phyloP scores from a whole-genome alignment of 306 rosid genomes.

The Rosa lucieae region DNA sequence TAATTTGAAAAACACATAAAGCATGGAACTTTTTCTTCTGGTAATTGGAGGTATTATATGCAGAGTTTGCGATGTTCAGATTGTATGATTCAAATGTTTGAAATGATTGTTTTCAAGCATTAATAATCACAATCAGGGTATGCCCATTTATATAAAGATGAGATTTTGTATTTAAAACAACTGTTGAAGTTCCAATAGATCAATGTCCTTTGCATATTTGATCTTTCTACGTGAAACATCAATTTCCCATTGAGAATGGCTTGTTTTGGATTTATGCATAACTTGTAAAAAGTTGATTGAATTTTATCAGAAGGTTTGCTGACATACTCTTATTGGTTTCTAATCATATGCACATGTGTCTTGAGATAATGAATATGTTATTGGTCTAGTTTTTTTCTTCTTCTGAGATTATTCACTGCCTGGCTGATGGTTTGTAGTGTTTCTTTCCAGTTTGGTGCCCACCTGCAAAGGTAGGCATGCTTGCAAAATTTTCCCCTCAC shows the following conservation, averaged over 20 bases:
- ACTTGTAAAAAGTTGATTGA: not conserved
- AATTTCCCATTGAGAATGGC: not conserved
- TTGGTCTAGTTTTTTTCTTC: not conserved
- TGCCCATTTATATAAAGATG: not conserved
- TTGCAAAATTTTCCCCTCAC: slow-evolving; percentile 23
- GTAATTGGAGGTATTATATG: not conserved
- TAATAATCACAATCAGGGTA: not conserved
- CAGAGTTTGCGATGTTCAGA: not conserved
- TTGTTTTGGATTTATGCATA: not conserved
- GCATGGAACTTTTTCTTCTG: not conserved
- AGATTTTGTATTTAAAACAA: not conserved
- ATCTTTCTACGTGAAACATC: not conserved
- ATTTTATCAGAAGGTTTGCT: not conserved
- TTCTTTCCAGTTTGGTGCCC: slow-evolving; percentile 36
- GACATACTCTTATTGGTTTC: not conserved
- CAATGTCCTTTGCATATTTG: too few species aligned
- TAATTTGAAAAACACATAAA: not conserved
- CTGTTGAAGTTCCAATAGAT: not conserved
- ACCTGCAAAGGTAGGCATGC: slow-evolving; percentile 34
- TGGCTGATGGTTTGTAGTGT: slow-evolving; percentile 3
- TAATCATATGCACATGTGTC: not conserved
- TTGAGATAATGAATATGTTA: not conserved
- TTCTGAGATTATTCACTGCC: not conserved
- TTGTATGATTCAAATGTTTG: not conserved
- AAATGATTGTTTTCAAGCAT: not conserved